Conservation (phyloP, 2,329 filamentous ascomycete species). For the Lojkania enalia region DNA sequence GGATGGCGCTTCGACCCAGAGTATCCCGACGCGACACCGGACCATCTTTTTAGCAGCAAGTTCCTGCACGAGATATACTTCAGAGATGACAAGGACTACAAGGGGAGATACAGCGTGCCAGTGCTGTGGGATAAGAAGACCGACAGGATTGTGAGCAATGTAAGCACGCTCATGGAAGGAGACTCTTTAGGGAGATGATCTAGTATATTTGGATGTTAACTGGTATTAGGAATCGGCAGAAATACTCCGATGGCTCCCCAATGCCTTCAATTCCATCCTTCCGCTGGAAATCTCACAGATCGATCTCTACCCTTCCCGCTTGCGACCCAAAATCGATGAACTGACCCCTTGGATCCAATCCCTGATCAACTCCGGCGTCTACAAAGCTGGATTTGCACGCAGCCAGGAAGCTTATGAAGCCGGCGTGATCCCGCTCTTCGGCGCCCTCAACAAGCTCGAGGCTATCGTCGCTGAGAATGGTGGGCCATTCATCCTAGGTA, state of each 20-base stretch:
- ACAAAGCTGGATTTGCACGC: slow-evolving; percentile 63
- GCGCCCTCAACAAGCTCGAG: slow-evolving; percentile 63
- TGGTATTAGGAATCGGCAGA: slow-evolving; percentile 56
- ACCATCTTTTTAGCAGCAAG: slow-evolving; percentile 61
- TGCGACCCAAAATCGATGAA: slow-evolving; percentile 56
- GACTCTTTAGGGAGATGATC: too few species aligned
- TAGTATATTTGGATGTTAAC: too few species aligned
- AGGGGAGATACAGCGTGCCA: slow-evolving; percentile 64
- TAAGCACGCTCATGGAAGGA: slow-evolving; percentile 10
- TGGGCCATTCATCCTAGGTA: slow-evolving; percentile 61
- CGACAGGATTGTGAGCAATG: slow-evolving; percentile 61
- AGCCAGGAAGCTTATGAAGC: slow-evolving; percentile 60
- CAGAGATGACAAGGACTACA: slow-evolving; percentile 61
- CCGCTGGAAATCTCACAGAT: slow-evolving; percentile 47
- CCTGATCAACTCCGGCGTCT: slow-evolving; percentile 63
- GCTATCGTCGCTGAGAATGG: slow-evolving; percentile 49
- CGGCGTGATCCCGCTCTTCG: slow-evolving; percentile 60
- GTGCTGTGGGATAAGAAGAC: slow-evolving; percentile 64
- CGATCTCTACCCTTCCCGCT: slow-evolving; percentile 57
- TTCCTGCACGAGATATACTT: slow-evolving; percentile 68
- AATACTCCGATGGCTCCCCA: slow-evolving; percentile 61
- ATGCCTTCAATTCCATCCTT: slow-evolving; percentile 57
- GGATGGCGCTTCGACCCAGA: slow-evolving; percentile 64
- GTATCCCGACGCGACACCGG: slow-evolving; percentile 63
- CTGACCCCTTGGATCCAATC: slow-evolving; percentile 59